phyloP scores from a whole-genome alignment of 2,329 filamentous ascomycete genomes.

The Talaromyces amestolkiae region DNA sequence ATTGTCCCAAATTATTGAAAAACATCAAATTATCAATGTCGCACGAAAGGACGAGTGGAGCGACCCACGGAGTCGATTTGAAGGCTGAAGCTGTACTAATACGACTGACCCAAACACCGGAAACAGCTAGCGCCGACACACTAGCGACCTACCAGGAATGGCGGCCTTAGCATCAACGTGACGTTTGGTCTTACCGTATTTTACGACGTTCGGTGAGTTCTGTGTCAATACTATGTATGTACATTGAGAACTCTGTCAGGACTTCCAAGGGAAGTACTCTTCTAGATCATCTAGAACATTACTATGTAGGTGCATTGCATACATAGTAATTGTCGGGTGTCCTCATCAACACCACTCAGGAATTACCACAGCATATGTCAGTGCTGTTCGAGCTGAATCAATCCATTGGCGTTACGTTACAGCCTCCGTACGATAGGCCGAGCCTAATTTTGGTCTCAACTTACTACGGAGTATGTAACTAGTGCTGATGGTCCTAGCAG shows the following conservation, averaged over 20 bases:
- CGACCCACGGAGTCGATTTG: not conserved
- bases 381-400: not conserved
- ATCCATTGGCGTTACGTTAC: not conserved
- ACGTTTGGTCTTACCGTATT: slow-evolving; percentile 2
- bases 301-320: not conserved
- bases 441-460: slow-evolving; percentile 11
- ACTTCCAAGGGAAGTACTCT: not conserved
- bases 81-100: slow-evolving; percentile 10
- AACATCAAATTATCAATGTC: not conserved
- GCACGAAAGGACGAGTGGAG: slow-evolving; percentile 5
- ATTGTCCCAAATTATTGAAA: not conserved
- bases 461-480: too few species aligned
- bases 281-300: not conserved
- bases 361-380: not conserved
- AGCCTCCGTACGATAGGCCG: slow-evolving; percentile 5
- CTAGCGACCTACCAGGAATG: slow-evolving; percentile 12
- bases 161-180: not conserved
- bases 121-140: slow-evolving; percentile 1
- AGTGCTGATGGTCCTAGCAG: not conserved
- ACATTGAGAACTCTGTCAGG: too few species aligned
- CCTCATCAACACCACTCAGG: not conserved
- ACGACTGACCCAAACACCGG: not conserved
- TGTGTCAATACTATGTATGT: too few species aligned
- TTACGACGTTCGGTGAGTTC: not conserved
- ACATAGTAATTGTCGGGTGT: not conserved